phyloP scores from a whole-genome alignment of 2,329 filamentous ascomycete species.

The Aspergillus jensenii region DNA sequence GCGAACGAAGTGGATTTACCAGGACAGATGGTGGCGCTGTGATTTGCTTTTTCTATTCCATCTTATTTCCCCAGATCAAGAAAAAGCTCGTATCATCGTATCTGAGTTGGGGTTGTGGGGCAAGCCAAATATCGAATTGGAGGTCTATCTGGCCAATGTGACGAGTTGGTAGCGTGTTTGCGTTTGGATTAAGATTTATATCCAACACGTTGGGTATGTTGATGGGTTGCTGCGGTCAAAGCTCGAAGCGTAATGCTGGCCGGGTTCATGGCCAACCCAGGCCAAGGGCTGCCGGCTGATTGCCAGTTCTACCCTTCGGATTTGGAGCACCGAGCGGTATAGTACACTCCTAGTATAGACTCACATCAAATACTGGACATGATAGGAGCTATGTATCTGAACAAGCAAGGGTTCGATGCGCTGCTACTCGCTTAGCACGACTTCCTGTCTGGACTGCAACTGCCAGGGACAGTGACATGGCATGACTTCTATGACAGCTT shows the following conservation, averaged over 20 bases:
- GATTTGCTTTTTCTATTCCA: conserved; percentile 1
- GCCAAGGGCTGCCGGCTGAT: too few relatives aligned
- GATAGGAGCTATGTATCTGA: neutral
- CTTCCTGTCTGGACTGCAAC: neutral
- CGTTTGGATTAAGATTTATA: too few relatives aligned
- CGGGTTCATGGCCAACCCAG: neutral
- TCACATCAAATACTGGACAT: neutral
- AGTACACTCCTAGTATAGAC: neutral
- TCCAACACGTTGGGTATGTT: neutral
- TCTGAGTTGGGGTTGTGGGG: neutral
- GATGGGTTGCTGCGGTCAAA: neutral
- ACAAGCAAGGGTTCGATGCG: neutral
- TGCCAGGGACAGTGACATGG: neutral
- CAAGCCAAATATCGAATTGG: neutral
- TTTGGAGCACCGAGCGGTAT: neutral
- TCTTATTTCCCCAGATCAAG: conserved; percentile 4
- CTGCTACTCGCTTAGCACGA: neutral
- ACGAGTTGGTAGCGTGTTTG: neutral
- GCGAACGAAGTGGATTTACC: conserved; percentile 8
- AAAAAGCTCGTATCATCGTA: neutral
- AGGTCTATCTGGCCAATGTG: neutral
- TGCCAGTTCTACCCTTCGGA: too few relatives aligned
- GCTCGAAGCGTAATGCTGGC: neutral
- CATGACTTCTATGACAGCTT: neutral
- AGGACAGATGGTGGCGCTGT: conserved; percentile 7